Percentiles rank a stretch among this genome's conserved stretches.
phyloP scores from a whole-genome alignment of 2,329 filamentous ascomycete genomes.

The Gaeumannomyces tritici region DNA sequence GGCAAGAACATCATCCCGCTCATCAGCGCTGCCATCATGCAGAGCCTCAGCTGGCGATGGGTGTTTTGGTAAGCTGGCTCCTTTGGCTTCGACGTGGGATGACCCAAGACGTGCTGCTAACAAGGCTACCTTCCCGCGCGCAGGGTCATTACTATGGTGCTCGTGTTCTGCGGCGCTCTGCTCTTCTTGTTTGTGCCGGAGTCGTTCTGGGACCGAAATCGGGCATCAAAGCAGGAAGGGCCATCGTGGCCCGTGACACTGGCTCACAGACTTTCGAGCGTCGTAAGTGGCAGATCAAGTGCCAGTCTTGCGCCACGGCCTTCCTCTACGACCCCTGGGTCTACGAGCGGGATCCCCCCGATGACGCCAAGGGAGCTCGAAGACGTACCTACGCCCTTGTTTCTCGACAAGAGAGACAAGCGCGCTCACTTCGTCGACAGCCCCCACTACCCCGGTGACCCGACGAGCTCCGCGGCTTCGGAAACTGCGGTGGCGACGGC shows the following conservation, averaged over 20 bases:
- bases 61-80: constrained; percentile 60
- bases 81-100: background rate
- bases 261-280: background rate
- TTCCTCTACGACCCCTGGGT: constrained; percentile 11
- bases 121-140: background rate
- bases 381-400: background rate
- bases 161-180: constrained; percentile 58
- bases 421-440: background rate
- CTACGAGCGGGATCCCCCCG: constrained; percentile 19
- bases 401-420: background rate
- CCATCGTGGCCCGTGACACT: background rate
- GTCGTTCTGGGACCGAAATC: constrained; percentile 89
- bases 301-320: too few relatives aligned
- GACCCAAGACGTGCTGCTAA: constrained; percentile 11
- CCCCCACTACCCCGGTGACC: too few relatives aligned
- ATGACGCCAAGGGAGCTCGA: background rate
- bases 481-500: background rate
- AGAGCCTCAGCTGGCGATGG: constrained; percentile 76
- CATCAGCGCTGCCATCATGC: constrained; percentile 76
- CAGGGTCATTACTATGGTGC: constrained; percentile 74
- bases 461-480: background rate
- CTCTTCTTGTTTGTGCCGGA: constrained; percentile 90
- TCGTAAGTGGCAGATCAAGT: background rate
- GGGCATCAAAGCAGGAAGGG: constrained; percentile 16
- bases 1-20: constrained; percentile 88